Evolutionary conservation across 192 early-diverging fungal species (phyloP), one percentile per base, ranked within the genome.

Genomic region (Irineochytrium annulatum): DNA sequence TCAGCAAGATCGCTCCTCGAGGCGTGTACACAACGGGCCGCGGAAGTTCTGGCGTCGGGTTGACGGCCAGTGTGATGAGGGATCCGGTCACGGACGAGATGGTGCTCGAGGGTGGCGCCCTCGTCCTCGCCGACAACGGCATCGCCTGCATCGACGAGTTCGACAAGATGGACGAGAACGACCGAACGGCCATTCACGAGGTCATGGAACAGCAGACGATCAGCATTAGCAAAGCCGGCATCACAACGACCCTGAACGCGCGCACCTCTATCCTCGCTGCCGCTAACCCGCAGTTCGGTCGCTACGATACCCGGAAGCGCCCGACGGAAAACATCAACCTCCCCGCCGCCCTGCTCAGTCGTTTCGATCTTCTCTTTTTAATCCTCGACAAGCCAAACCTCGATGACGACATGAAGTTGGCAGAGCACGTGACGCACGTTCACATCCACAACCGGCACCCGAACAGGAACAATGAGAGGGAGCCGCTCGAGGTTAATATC

Each of bases 121-220:
- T 99, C 52, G 96, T 99, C 13, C 77, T 99, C 62, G 93, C 93
- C 32, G 96, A 99, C 78, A 93, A 94, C 66, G 96, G 96, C 62
- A 88, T 99, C 67, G 95, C 92, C 68, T 95, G 93, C 68, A 99
- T 99, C 69, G 96, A 99, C 76, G 96, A 99, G 77, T 99, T 99
- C 68, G 96, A 99, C 74, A 99, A 99, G 72, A 99, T 99, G 94
- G 91, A 95, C 60, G 96, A 99, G 60, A 76, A 75, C 6, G 93
- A 97, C 76, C 83, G 94, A 56, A 94, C 94, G 5, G 94, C 94
- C 26, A 95, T 99, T 69, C 96, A 97, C 69, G 96, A 99, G 75
- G 96, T 97, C 11, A 99, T 99, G 96, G 96, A 99, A 85, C 96
- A 99, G 67, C 96, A 99, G 77, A 99, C 94, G 1, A 95, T 99